phyloP scores from a whole-genome alignment of 2,329 filamentous ascomycete genomes.

The Annulohypoxylon truncatum region DNA sequence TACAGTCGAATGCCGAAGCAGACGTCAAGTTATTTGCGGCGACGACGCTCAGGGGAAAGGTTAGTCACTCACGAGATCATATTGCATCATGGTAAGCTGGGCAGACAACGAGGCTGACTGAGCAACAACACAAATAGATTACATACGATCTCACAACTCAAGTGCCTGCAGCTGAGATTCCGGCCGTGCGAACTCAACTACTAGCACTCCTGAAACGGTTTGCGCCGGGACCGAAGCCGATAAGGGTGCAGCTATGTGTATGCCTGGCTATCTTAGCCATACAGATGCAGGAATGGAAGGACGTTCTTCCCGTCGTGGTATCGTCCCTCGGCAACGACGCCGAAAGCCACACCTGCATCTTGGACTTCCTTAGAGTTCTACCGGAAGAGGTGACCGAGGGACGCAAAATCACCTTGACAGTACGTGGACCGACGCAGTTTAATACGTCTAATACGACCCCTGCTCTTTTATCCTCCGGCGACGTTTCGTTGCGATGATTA shows the following conservation, averaged over 20 bases:
- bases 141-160: slow-evolving; percentile 92
- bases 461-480: slow-evolving; percentile 45
- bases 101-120: slow-evolving; percentile 31
- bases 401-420: slow-evolving; percentile 98
- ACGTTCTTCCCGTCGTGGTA: slow-evolving; percentile 86
- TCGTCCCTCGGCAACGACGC: slow-evolving; percentile 80
- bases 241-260: slow-evolving; percentile 92
- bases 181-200: slow-evolving; percentile 84
- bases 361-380: slow-evolving; percentile 96
- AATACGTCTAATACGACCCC: slow-evolving; percentile 60
- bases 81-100: slow-evolving; percentile 5
- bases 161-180: slow-evolving; percentile 79
- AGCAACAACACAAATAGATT: slow-evolving; percentile 69
- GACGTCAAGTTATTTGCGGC: slow-evolving; percentile 96
- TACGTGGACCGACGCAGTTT: slow-evolving; percentile 78
- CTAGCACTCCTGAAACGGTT: slow-evolving; percentile 84
- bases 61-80: slow-evolving; percentile 55
- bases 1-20: slow-evolving; percentile 82
- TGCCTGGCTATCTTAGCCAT: slow-evolving; percentile 95
- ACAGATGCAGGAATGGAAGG: slow-evolving; percentile 95
- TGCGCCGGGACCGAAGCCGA: slow-evolving; percentile 83
- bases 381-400: slow-evolving; percentile 99
- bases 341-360: slow-evolving; percentile 84
- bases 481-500: slow-evolving; percentile 40
- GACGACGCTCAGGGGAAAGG: slow-evolving; percentile 98